Percentiles rank a stretch among this genome's conserved stretches.
Conservation (phyloP, 1,284 basidiomycete species). For the Malassezia yamatoensis region DNA sequence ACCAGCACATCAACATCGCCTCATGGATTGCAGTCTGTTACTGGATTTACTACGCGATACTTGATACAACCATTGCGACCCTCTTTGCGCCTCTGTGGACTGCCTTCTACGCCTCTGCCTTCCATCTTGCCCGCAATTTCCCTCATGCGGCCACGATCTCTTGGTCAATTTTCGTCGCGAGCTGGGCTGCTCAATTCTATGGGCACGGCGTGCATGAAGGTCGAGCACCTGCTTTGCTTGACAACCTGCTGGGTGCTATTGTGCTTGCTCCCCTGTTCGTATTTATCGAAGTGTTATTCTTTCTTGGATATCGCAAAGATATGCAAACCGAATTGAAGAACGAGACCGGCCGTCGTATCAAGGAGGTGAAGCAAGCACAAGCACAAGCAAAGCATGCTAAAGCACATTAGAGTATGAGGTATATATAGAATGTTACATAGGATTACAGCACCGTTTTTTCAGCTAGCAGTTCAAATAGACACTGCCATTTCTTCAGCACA, state of each 20-base stretch:
- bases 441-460: neutral
- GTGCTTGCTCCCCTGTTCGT: constrained; percentile 41
- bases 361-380: constrained; percentile 22
- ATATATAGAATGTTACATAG: constrained; percentile 3
- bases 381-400: neutral
- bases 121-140: constrained; percentile 18
- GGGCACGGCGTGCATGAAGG: constrained; percentile 39
- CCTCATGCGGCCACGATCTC: constrained; percentile 22
- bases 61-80: constrained; percentile 25
- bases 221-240: constrained; percentile 32
- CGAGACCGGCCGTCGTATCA: constrained; percentile 25
- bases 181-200: constrained; percentile 38
- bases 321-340: constrained; percentile 37
- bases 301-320: constrained; percentile 32
- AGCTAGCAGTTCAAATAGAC: neutral
- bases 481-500: neutral
- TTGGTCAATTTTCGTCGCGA: constrained; percentile 18
- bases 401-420: constrained; percentile 9
- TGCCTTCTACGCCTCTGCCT: constrained; percentile 15
- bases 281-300: constrained; percentile 34
- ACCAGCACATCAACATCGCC: constrained; percentile 10
- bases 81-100: constrained; percentile 29
- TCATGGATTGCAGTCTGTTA: constrained; percentile 14
- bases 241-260: constrained; percentile 33
- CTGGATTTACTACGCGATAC: constrained; percentile 30